phyloP scores from a whole-genome alignment of 768 basidiomycete genomes.

The Pleurotus giganteus region DNA sequence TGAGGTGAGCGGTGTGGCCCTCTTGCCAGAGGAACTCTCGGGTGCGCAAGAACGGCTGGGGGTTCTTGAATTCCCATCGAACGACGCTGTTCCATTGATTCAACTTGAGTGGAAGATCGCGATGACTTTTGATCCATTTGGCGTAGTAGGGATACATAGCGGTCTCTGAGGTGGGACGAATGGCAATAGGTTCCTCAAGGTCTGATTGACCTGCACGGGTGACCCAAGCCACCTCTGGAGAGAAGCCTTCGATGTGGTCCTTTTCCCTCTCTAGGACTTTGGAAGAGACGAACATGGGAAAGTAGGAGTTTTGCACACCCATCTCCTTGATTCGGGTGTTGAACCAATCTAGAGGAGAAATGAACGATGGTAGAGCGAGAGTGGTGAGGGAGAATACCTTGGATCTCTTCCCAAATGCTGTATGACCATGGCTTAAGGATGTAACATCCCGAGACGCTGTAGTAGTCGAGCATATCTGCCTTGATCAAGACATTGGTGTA shows the following conservation, averaged over 20 bases:
- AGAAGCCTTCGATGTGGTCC: conserved; percentile 98
- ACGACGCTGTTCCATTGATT: conserved; percentile 99
- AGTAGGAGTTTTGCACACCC: conserved; percentile 96
- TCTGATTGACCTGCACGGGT: conserved; percentile 92
- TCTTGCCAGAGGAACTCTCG: conserved; percentile 99
- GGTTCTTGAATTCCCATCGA: conserved; percentile 99
- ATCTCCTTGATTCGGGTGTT: conserved; percentile 88
- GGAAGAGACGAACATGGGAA: conserved; percentile 96
- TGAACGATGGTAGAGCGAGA: neutral
- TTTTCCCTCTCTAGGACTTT: conserved; percentile 96
- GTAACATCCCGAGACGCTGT: conserved; percentile 98
- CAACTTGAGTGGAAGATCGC: conserved; percentile 94
- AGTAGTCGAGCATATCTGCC: conserved; percentile 99
- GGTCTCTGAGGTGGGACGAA: conserved; percentile 97
- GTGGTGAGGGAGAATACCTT: conserved; percentile 45
- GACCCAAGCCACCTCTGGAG: conserved; percentile 99
- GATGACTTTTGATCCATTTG: conserved; percentile 97
- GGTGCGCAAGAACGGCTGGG: conserved; percentile 97
- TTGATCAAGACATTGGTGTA: conserved; percentile 96
- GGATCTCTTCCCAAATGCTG: conserved; percentile 95
- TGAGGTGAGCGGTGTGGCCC: conserved; percentile 94
- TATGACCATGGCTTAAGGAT: conserved; percentile 98
- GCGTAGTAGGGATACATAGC: conserved; percentile 99
- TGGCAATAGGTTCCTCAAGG: conserved; percentile 95
- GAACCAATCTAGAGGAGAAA: conserved; percentile 72